phyloP scores from a whole-genome alignment of 768 basidiomycete species.

The Brasilioporus rufonigricans region DNA sequence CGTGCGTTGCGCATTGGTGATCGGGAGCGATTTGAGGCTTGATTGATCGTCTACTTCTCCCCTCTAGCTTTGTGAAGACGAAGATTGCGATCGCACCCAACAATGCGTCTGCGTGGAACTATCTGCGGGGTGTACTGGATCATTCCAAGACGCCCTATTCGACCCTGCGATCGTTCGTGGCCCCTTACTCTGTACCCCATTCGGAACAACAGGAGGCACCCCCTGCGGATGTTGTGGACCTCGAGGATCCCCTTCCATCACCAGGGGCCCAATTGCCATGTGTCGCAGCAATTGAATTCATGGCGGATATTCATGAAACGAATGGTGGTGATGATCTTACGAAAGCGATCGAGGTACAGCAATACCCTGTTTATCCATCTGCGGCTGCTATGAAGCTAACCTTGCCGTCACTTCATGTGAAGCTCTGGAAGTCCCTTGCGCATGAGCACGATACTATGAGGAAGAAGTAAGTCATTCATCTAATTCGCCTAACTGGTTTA shows the following conservation, averaged over 20 bases:
- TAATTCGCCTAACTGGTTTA: conserved; percentile 4
- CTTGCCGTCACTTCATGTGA: conserved; percentile 12
- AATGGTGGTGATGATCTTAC: conserved; percentile 47
- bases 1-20: conserved; percentile 47
- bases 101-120: conserved; percentile 97
- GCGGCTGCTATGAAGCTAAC: conserved; percentile 5
- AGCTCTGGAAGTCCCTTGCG: conserved; percentile 74
- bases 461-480: conserved; percentile 57
- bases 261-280: conserved; percentile 71
- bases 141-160: conserved; percentile 58
- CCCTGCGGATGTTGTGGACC: conserved; percentile 54
- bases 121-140: conserved; percentile 82
- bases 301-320: conserved; percentile 72
- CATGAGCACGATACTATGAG: conserved; percentile 71
- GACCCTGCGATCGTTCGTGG: conserved; percentile 55
- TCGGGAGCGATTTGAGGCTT: neutral
- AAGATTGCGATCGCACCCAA: conserved; percentile 86
- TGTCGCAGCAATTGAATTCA: conserved; percentile 76
- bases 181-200: conserved; percentile 53
- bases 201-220: conserved; percentile 23
- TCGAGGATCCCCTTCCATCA: conserved; percentile 72
- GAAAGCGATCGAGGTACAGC: conserved; percentile 49
- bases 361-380: neutral
- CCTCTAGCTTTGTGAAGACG: conserved; percentile 72
- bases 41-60: neutral